Evolutionary conservation across 441 rosid species (phyloP).

Genomic region (Adansonia rubrostipa): DNA sequence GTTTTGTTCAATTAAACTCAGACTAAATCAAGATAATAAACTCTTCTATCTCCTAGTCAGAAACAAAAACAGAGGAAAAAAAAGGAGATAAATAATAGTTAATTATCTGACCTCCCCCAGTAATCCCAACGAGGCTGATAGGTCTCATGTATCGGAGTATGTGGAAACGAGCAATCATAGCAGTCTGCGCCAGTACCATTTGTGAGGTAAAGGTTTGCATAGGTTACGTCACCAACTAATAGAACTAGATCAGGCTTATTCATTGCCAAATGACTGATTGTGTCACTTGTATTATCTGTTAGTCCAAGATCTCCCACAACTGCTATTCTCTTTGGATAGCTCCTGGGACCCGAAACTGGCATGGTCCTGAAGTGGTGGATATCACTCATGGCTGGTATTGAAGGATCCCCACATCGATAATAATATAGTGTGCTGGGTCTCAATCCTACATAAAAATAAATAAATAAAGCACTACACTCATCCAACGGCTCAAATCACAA

Average conservation of each 20-base stretch:
- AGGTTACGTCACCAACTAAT: slow-evolving; percentile 70
- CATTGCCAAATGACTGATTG: slow-evolving; percentile 50
- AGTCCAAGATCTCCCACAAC: slow-evolving; percentile 84
- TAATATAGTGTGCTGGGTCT: slow-evolving; percentile 56
- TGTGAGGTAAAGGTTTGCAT: slow-evolving; percentile 76
- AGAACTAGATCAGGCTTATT: slow-evolving; percentile 72
- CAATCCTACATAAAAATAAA: slow-evolving; percentile 46
- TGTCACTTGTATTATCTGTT: slow-evolving; percentile 69
- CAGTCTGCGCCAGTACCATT: slow-evolving; percentile 69
- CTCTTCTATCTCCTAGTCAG: not conserved
- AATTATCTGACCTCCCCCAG: slow-evolving; percentile 75
- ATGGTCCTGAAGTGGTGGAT: slow-evolving; percentile 65
- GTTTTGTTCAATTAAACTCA: too few relatives aligned
- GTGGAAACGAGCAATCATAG: slow-evolving; percentile 49
- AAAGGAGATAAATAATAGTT: not conserved
- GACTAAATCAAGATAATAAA: not conserved
- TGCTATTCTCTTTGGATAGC: slow-evolving; percentile 64
- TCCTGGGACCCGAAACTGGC: slow-evolving; percentile 60
- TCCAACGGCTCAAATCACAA: slow-evolving; percentile 6
- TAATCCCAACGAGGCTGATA: slow-evolving; percentile 97
- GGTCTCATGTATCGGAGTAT: slow-evolving; percentile 54
- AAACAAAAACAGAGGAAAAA: not conserved
- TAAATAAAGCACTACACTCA: not conserved
- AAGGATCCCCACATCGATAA: slow-evolving; percentile 81
- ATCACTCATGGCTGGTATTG: slow-evolving; percentile 59